A percentile compares a stretch with the other conserved stretches of the same genome.
phyloP scores from a whole-genome alignment of 2,329 filamentous ascomycete species.

The Parascedosporium putredinis region DNA sequence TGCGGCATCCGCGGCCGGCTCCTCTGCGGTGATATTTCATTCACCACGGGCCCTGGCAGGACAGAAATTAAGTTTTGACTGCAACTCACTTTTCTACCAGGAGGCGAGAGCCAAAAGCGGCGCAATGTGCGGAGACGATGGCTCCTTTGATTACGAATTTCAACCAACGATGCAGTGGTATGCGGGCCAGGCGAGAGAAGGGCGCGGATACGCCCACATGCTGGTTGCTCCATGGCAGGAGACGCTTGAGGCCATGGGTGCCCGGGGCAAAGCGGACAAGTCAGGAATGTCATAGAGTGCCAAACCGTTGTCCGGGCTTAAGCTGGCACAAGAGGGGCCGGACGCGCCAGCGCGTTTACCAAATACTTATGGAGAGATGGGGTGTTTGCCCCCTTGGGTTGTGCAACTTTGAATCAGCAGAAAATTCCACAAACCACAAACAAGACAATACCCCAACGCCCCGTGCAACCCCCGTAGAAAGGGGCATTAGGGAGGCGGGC shows the following conservation, averaged over 20 bases:
- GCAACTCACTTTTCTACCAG: too few relatives aligned
- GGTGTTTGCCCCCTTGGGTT: too few relatives aligned
- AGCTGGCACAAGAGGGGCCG: neutral
- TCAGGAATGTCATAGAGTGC: neutral
- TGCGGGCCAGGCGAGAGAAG: slow-evolving; percentile 31
- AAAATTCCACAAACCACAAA: too few relatives aligned
- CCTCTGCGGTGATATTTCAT: slow-evolving; percentile 1
- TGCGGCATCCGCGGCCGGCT: slow-evolving; percentile 22
- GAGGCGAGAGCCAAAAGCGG: too few relatives aligned
- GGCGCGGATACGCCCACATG: slow-evolving; percentile 39
- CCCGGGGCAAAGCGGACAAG: neutral
- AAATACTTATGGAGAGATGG: neutral
- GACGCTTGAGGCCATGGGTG: neutral
- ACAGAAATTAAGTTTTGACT: too few relatives aligned
- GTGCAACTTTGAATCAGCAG: too few relatives aligned
- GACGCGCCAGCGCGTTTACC: neutral
- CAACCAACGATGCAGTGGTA: slow-evolving; percentile 43
- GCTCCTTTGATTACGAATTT: slow-evolving; percentile 29
- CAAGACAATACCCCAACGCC: too few relatives aligned
- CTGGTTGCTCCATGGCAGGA: slow-evolving; percentile 31
- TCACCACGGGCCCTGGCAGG: slow-evolving; percentile 5
- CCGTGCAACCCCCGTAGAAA: too few relatives aligned
- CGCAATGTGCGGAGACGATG: too few relatives aligned
- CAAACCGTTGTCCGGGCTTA: neutral
- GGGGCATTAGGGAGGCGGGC: too few relatives aligned